Conservation (phyloP, 2,329 filamentous ascomycete species). For the Phoma sp. region DNA sequence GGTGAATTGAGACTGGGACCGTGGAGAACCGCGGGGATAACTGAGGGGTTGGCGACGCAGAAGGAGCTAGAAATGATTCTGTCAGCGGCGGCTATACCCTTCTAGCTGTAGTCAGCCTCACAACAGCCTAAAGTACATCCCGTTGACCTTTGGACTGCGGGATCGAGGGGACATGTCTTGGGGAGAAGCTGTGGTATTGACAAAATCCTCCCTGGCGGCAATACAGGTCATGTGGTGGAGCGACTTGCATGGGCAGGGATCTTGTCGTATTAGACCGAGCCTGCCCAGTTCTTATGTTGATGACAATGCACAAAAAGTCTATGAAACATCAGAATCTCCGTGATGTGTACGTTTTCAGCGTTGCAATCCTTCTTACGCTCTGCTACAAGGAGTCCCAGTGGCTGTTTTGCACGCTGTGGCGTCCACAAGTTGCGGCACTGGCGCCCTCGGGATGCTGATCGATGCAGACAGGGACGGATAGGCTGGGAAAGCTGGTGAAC, state of each 20-base stretch:
- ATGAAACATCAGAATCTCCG: neutral
- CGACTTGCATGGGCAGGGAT: neutral
- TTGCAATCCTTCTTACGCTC: neutral
- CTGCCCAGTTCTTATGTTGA: neutral
- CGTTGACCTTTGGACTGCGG: neutral
- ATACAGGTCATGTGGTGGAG: neutral
- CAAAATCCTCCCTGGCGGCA: neutral
- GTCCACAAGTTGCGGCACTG: neutral
- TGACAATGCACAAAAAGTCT: neutral
- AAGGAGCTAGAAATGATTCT: conserved; percentile 20
- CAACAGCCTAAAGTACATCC: conserved; percentile 10
- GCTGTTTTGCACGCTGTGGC: neutral
- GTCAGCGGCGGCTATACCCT: conserved; percentile 25
- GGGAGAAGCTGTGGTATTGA: neutral
- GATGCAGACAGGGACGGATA: neutral
- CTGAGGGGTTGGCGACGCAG: conserved; percentile 21
- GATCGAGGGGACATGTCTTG: neutral
- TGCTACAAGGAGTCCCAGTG: too few relatives aligned
- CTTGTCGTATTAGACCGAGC: conserved; percentile 1
- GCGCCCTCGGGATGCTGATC: neutral
- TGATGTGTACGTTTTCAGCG: neutral
- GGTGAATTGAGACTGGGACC: conserved; percentile 21
- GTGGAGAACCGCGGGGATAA: conserved; percentile 18
- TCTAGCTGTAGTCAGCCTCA: conserved; percentile 7
- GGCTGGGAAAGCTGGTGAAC: neutral